Evolutionary conservation across 2,329 filamentous ascomycete genomes (phyloP).

Genomic region (Fusarium sp.): DNA sequence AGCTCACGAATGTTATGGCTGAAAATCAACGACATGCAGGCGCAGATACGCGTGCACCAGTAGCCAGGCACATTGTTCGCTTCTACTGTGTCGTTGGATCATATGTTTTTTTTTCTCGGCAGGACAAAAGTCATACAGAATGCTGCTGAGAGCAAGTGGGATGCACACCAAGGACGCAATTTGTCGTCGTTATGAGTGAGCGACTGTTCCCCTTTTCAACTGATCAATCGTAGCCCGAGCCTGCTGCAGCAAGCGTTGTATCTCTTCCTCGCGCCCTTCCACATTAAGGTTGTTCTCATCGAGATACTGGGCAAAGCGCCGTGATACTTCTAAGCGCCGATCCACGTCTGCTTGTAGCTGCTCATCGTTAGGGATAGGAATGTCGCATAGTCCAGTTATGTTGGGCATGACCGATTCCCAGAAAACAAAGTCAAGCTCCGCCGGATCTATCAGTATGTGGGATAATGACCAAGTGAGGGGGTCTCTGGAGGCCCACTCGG

Average conservation of each 20-base stretch:
- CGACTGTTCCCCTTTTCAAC: background rate
- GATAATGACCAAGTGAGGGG: background rate
- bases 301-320: background rate
- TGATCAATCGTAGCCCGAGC: background rate
- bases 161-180: background rate
- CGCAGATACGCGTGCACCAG: too few relatives aligned
- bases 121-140: too few relatives aligned
- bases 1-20: too few relatives aligned
- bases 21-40: too few relatives aligned
- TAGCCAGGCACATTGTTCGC: too few relatives aligned
- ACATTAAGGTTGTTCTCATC: background rate
- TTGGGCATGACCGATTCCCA: background rate
- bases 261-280: background rate
- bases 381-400: background rate
- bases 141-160: background rate
- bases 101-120: too few relatives aligned
- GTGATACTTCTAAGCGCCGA: background rate
- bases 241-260: background rate
- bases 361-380: background rate
- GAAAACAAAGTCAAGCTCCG: background rate
- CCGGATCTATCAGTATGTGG: background rate
- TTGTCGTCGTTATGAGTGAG: background rate
- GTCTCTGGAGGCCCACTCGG: background rate
- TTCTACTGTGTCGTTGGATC: too few relatives aligned
- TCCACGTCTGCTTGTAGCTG: background rate